A percentile compares a stretch with the other conserved stretches of the same genome.
Conservation (phyloP, 176 grass and related monocot species). For the Eragrostis curvula region DNA sequence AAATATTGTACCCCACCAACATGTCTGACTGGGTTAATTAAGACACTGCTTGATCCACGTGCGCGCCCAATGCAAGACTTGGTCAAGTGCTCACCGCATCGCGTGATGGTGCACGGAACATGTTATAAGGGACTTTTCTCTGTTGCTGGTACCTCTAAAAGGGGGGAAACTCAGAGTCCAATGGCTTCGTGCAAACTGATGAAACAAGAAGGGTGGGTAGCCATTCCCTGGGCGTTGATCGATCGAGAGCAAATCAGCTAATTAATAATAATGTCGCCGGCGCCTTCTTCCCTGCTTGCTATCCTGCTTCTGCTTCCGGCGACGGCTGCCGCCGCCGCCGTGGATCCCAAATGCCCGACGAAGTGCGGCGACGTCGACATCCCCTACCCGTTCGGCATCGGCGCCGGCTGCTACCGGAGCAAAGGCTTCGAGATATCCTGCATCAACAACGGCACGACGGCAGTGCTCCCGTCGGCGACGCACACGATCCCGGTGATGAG, state of each 20-base stretch:
- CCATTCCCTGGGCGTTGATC: neutral
- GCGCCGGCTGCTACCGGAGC: neutral
- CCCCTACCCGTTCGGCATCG: slow-evolving; percentile 33
- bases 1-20: too few relatives aligned
- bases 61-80: too few relatives aligned
- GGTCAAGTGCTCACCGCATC: too few relatives aligned
- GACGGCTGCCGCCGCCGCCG: too few relatives aligned
- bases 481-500: neutral
- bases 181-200: neutral
- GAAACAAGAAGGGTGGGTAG: neutral
- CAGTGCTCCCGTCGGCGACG: neutral
- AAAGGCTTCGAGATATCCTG: slow-evolving; percentile 16
- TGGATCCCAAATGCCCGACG: neutral
- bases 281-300: neutral
- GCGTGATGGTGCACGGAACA: too few relatives aligned
- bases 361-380: slow-evolving; percentile 26
- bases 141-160: too few relatives aligned
- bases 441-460: neutral
- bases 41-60: too few relatives aligned
- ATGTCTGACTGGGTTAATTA: too few relatives aligned
- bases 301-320: neutral
- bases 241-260: neutral
- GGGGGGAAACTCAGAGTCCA: neutral
- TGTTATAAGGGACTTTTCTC: too few relatives aligned
- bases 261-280: neutral